Evolutionary conservation across 805 yeast species (phyloP).

Genomic region (Ogataea paraovalis): DNA sequence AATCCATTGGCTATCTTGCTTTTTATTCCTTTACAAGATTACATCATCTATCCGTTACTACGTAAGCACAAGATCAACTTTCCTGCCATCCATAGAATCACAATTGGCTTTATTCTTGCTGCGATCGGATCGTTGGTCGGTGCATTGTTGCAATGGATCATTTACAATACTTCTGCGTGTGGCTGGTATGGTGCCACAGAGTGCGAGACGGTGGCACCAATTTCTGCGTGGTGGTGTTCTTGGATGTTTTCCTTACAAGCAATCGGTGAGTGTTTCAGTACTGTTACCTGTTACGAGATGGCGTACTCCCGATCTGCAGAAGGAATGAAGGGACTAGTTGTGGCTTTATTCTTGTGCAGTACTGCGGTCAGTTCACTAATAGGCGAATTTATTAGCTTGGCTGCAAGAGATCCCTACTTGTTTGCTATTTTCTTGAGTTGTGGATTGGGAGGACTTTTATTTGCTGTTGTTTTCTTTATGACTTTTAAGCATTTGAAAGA

Average conservation of each 20-base stretch:
- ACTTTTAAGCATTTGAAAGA: constrained; percentile 14
- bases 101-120: constrained; percentile 43
- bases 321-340: constrained; percentile 46
- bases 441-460: constrained; percentile 31
- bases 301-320: constrained; percentile 52
- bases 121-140: constrained; percentile 45
- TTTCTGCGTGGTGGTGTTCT: constrained; percentile 32
- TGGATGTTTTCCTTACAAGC: constrained; percentile 41
- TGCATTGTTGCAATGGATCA: constrained; percentile 41
- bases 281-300: constrained; percentile 48
- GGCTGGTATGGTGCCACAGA: constrained; percentile 31
- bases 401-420: constrained; percentile 38
- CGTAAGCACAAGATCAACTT: constrained; percentile 37
- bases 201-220: constrained; percentile 25
- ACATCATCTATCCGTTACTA: constrained; percentile 41
- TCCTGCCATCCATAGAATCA: constrained; percentile 41
- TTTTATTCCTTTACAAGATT: constrained; percentile 46
- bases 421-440: constrained; percentile 35
- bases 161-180: constrained; percentile 44
- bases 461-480: constrained; percentile 20
- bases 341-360: constrained; percentile 38
- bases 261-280: constrained; percentile 50
- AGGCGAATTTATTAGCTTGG: constrained; percentile 37
- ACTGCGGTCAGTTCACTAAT: constrained; percentile 44
- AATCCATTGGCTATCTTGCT: constrained; percentile 50